Conservation (phyloP, 2,329 filamentous ascomycete species). For the Epichloe typhina region DNA sequence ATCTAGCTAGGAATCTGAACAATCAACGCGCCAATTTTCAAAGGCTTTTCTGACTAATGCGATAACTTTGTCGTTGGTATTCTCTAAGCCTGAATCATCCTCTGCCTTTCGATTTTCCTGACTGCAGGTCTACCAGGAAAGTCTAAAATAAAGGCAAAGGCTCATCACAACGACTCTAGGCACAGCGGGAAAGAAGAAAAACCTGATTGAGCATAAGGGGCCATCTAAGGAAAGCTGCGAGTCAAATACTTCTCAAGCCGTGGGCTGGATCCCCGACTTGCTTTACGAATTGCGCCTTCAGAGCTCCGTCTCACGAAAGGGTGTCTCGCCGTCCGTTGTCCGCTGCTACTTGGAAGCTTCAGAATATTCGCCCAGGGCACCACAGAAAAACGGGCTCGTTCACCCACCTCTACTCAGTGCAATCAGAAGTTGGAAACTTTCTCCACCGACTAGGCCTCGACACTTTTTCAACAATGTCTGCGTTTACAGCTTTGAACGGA, state of each 20-base stretch:
- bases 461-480: slow-evolving; percentile 25
- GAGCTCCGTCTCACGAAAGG: slow-evolving; percentile 8
- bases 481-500: slow-evolving; percentile 40
- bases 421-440: not conserved
- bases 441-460: not conserved
- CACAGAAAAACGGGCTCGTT: not conserved
- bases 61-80: not conserved
- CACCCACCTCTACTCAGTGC: not conserved
- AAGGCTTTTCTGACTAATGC: not conserved
- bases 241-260: not conserved
- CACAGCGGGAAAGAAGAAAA: not conserved
- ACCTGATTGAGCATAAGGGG: not conserved
- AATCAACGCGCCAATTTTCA: not conserved
- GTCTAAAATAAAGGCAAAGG: not conserved
- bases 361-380: not conserved
- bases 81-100: not conserved
- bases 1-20: not conserved
- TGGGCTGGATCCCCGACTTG: slow-evolving; percentile 6
- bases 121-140: slow-evolving; percentile 1
- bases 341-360: not conserved
- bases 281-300: not conserved
- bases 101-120: not conserved
- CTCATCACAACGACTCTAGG: not conserved
- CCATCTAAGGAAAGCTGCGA: not conserved
- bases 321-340: not conserved